These are phyloP conservation scores for Aspergillus coremiiformis DNA, from an alignment of 495 filamentous ascomycete species.

Conservation along the genomic window DNA sequence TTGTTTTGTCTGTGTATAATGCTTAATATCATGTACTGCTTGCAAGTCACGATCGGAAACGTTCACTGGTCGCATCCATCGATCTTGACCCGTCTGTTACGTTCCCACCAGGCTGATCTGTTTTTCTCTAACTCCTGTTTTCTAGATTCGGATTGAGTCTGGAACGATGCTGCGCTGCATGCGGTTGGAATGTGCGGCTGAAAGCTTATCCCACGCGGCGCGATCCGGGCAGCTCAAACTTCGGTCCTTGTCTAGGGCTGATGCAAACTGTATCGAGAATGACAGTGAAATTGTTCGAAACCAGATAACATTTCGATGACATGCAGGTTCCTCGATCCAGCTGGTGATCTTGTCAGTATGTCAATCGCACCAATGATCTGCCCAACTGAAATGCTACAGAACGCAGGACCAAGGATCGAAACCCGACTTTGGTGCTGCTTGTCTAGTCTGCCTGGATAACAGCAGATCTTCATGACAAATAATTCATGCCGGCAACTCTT, in stretches of 20 bases:
- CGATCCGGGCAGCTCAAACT: not conserved
- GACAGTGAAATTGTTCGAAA: not conserved
- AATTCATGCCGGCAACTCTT: not conserved
- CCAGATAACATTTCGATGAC: not conserved
- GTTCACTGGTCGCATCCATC: not conserved
- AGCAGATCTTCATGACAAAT: not conserved
- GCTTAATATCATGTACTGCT: not conserved
- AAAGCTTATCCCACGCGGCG: not conserved
- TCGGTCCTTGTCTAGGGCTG: not conserved
- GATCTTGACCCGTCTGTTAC: not conserved
- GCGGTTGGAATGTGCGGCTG: not conserved
- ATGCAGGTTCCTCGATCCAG: no score
- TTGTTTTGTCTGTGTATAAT: not conserved
- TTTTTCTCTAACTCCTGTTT: not conserved
- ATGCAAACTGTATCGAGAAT: not conserved
- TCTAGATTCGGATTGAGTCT: not conserved
- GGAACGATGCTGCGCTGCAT: not conserved
- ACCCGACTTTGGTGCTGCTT: no score
- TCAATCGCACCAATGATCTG: not conserved
- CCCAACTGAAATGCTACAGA: not conserved
- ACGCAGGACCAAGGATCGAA: not conserved
- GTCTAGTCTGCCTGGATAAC: not conserved
- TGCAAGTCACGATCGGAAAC: not conserved
- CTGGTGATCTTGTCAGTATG: not conserved
- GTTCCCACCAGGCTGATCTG: not conserved